These are phyloP conservation scores for Codiaeum variegatum DNA, from an alignment of 441 rosid genomes.

Conservation along the genomic window DNA sequence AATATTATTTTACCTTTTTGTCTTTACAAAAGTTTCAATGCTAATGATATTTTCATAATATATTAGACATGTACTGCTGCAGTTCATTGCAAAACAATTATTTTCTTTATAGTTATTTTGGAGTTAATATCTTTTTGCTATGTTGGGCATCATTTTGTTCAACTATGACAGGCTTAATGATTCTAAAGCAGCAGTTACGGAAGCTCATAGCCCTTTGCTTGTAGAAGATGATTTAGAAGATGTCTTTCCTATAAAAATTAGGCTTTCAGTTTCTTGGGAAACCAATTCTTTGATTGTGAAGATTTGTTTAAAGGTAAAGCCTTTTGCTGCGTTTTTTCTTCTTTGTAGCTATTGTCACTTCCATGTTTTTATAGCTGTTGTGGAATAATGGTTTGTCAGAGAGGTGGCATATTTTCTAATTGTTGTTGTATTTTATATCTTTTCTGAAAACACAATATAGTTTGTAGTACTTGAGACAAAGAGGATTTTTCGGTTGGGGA, in stretches of 20 bases:
- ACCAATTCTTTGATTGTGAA: conserved; percentile 64
- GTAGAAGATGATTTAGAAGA: conserved; percentile 71
- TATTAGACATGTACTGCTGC: background rate
- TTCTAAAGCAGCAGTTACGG: conserved; percentile 46
- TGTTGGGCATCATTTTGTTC: conserved; percentile 23
- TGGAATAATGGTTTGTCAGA: conserved; percentile 6
- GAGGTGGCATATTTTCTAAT: background rate
- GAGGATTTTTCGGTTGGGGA: background rate
- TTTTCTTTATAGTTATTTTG: background rate
- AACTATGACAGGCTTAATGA: conserved; percentile 55
- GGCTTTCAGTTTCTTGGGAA: conserved; percentile 66
- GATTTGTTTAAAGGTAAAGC: conserved; percentile 66
- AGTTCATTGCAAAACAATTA: background rate
- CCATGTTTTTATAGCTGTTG: background rate
- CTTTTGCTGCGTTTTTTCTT: conserved; percentile 7
- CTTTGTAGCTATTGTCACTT: background rate
- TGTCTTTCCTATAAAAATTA: conserved; percentile 75
- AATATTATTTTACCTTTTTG: background rate
- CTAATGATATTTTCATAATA: background rate
- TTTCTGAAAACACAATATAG: background rate
- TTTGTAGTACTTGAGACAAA: background rate
- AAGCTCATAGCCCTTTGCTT: conserved; percentile 44
- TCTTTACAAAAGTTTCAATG: background rate
- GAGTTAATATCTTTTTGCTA: background rate
- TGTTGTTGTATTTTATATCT: background rate